Evolutionary conservation across 2,329 filamentous ascomycete species (phyloP), one percentile per base, ranked within the genome.

Genomic region (Aspergillus sp.): DNA sequence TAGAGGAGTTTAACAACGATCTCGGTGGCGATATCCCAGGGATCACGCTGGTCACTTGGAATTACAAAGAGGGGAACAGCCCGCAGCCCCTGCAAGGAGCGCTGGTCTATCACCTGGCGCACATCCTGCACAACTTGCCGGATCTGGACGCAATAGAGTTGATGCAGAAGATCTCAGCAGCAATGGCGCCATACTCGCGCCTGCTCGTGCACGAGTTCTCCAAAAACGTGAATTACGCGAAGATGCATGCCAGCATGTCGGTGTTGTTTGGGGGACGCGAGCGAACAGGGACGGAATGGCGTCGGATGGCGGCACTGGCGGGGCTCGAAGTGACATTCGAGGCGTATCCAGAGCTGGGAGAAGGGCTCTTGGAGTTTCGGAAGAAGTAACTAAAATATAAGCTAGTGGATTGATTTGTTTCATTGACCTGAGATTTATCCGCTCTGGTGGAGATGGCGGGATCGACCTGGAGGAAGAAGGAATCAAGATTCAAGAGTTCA

Each of bases 191-290:
- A 3, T 51, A 67, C 18, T 75, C 73, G 3, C 62, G 72, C 9
- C 24, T 76, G 17, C 50, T 76, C 24, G 73, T 76, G 15, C 69
- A 72, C 22, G 73, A 74, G 36, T 73, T 70, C 47, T 61, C 71
- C 4, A 75, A 75, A 59, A 74, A 74, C 45, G 44, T 59, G 36
- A 73, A 64, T 15, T 72, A 74, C 47, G 72, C 68, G 2, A 66
- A 66, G 43, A 67, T 74, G 49, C 73, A 75, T 59, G 68, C 73
- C 2, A 70, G 68, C 9, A 76, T 76, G 73, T 69, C 75, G 58
- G 65, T 66, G 0, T 49, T 76, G 18, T 75, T 65, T 55, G 73
- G 67, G 1, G 72, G 73, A 0, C 62, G 73, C 3, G 65, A 73
- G 52, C 65, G 73, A 41, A 73, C 68, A n/a, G 55, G 64, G n/a